phyloP scores from a whole-genome alignment of 1,284 basidiomycete species.

The Ceratobasidium papillatum region DNA sequence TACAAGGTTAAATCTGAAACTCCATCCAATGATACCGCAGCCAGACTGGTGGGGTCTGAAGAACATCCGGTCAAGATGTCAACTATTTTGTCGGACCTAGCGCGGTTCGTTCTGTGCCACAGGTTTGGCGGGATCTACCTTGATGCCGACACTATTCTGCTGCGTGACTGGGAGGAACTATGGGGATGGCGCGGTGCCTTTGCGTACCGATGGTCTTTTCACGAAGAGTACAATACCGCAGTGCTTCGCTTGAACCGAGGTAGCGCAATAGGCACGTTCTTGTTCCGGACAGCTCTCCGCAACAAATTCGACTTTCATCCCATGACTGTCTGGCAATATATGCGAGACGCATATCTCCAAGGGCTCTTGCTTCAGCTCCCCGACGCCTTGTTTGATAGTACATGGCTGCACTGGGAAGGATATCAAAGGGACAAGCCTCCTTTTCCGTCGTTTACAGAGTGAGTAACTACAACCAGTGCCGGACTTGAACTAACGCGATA shows the following conservation, averaged over 20 bases:
- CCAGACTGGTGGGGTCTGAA: constrained; percentile 57
- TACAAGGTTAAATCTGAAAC: constrained; percentile 55
- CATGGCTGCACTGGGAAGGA: constrained; percentile 85
- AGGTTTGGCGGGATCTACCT: constrained; percentile 88
- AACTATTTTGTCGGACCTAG: constrained; percentile 84
- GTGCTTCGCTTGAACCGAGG: constrained; percentile 84
- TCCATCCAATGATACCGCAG: constrained; percentile 44
- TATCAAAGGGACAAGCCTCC: constrained; percentile 84
- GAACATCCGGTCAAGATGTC: constrained; percentile 70
- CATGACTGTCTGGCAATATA: constrained; percentile 82
- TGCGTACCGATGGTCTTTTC: constrained; percentile 84
- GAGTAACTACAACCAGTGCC: constrained; percentile 48
- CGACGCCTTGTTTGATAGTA: constrained; percentile 86
- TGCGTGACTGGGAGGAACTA: constrained; percentile 91
- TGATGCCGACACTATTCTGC: constrained; percentile 85
- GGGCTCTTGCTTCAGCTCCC: constrained; percentile 77
- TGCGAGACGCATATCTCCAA: constrained; percentile 79
- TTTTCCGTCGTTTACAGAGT: constrained; percentile 85
- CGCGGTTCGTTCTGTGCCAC: constrained; percentile 84
- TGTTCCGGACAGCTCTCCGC: constrained; percentile 85
- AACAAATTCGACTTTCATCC: constrained; percentile 89
- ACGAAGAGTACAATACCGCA: constrained; percentile 86
- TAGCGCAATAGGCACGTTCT: constrained; percentile 80
- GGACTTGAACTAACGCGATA: not conserved
- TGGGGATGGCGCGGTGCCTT: constrained; percentile 90